These are phyloP conservation scores for Terfezia boudieri DNA, from an alignment of 495 filamentous ascomycete genomes.

Conservation along the genomic window DNA sequence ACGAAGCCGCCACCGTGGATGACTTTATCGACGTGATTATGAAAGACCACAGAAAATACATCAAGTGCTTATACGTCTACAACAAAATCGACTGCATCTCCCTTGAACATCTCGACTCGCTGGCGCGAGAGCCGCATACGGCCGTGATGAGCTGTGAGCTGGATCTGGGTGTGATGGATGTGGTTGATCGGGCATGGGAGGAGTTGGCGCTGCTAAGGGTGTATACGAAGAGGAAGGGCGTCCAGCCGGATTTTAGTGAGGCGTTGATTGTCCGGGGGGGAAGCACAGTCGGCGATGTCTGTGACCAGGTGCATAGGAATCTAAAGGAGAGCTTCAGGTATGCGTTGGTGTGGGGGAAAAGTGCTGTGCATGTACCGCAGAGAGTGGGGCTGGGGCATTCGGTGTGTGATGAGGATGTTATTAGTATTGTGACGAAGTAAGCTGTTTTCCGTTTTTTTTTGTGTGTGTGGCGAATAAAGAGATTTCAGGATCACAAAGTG, in stretches of 20 bases:
- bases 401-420: conserved; percentile 90
- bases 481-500: too few relatives aligned
- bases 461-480: too few relatives aligned
- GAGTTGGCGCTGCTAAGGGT: conserved; percentile 77
- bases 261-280: conserved; percentile 78
- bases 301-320: conserved; percentile 81
- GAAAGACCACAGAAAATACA: conserved; percentile 97
- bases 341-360: conserved; percentile 92
- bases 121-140: conserved; percentile 82
- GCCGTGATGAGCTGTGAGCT: conserved; percentile 97
- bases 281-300: conserved; percentile 88
- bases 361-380: conserved; percentile 84
- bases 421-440: conserved; percentile 77
- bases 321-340: conserved; percentile 99
- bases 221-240: conserved; percentile 92
- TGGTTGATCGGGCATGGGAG: conserved; percentile 88
- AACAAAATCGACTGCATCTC: conserved; percentile 98
- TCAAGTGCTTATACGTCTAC: conserved; percentile 90
- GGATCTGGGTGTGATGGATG: conserved; percentile 87
- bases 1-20: conserved; percentile 88
- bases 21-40: conserved; percentile 99
- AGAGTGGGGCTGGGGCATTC: conserved; percentile 70
- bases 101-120: conserved; percentile 72
- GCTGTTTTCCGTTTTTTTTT: too few relatives aligned
- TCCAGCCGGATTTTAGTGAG: conserved; percentile 76